Percentiles rank a stretch among this genome's conserved stretches.
These are phyloP conservation scores for Psilocybe sp. DNA, from an alignment of 768 basidiomycete species.

Conservation along the genomic window DNA sequence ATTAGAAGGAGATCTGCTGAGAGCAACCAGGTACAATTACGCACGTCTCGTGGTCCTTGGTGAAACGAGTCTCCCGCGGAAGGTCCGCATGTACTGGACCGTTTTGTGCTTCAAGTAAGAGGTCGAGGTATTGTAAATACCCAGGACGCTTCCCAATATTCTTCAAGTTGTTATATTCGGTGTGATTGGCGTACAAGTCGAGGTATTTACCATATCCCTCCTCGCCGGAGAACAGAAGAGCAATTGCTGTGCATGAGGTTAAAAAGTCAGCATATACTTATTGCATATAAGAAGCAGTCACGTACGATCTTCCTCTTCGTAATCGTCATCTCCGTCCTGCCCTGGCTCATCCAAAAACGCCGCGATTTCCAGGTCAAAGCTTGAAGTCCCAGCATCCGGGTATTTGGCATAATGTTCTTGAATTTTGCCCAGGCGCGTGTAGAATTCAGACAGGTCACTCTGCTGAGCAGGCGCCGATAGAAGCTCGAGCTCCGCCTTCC, in stretches of 20 bases:
- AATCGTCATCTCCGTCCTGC: constrained; percentile 70
- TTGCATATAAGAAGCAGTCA: constrained; percentile 17
- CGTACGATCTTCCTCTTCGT: constrained; percentile 86
- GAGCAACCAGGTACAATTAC: constrained; percentile 22
- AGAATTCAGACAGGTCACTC: constrained; percentile 89
- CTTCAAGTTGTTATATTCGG: constrained; percentile 87
- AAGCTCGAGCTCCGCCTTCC: constrained; percentile 63
- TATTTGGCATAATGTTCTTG: constrained; percentile 96
- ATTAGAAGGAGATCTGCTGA: background rate
- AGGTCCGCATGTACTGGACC: constrained; percentile 66
- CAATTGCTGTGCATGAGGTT: constrained; percentile 60
- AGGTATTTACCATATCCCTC: constrained; percentile 94
- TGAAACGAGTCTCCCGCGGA: constrained; percentile 59
- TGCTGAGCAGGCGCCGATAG: constrained; percentile 58
- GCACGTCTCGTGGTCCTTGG: constrained; percentile 79
- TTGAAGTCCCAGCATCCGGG: constrained; percentile 81
- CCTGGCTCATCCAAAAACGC: constrained; percentile 76
- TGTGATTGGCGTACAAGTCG: constrained; percentile 87
- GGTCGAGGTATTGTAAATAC: constrained; percentile 92
- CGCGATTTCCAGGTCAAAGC: constrained; percentile 82
- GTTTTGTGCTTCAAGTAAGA: constrained; percentile 66
- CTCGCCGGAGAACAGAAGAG: constrained; percentile 91
- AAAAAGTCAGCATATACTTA: constrained; percentile 4
- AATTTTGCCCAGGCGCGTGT: constrained; percentile 91
- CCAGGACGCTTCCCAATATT: constrained; percentile 78